phyloP scores from a whole-genome alignment of 352 stramenopile genomes.

The Phytopythium chamaehyphon region DNA sequence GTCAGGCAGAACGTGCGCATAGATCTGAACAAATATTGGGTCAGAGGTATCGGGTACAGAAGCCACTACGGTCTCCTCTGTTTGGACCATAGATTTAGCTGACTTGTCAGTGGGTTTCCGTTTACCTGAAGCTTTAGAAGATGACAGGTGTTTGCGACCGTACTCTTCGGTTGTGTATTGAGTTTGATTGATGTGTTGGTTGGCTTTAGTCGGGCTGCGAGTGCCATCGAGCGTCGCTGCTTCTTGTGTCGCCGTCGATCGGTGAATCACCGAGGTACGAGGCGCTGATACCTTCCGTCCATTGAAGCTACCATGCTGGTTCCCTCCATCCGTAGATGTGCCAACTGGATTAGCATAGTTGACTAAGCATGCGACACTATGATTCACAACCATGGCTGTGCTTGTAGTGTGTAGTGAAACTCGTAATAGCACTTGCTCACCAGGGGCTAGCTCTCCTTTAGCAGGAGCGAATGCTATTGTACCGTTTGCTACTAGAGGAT shows the following conservation, averaged over 20 bases:
- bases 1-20: constrained; percentile 50
- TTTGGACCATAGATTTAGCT: neutral
- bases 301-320: neutral
- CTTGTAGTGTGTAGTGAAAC: constrained; percentile 35
- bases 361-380: constrained; percentile 59
- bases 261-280: constrained; percentile 48
- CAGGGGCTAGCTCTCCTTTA: constrained; percentile 38
- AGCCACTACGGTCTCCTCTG: no score
- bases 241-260: constrained; percentile 58
- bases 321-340: neutral
- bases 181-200: constrained; percentile 3
- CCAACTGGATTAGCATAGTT: constrained; percentile 6
- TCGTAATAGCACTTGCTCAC: constrained; percentile 48
- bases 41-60: neutral
- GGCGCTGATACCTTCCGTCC: constrained; percentile 1
- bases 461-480: constrained; percentile 46
- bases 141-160: neutral
- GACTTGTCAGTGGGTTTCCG: neutral
- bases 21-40: constrained; percentile 47
- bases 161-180: neutral
- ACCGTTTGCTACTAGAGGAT: constrained; percentile 48
- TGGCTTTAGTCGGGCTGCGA: neutral
- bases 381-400: constrained; percentile 58
- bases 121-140: constrained; percentile 1
- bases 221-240: constrained; percentile 30